These are phyloP conservation scores for Mucor ambiguus DNA, from an alignment of 371 early-diverging fungal species.

Conservation along the genomic window DNA sequence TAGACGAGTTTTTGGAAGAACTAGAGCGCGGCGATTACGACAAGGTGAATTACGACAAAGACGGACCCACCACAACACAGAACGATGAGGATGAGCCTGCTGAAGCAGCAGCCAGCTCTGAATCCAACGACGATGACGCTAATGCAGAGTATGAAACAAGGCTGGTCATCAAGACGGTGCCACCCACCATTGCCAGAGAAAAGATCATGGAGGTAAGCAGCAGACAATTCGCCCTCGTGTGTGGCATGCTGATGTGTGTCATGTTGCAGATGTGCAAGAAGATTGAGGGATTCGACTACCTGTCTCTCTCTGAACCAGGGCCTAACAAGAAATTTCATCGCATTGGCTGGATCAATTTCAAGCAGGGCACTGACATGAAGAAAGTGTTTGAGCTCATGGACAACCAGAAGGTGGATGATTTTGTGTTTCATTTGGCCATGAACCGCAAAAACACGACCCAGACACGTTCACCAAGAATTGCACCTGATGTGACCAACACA, in stretches of 20 bases:
- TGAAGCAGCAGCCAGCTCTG: neutral
- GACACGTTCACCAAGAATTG: constrained; percentile 53
- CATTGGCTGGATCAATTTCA: constrained; percentile 92
- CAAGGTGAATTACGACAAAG: constrained; percentile 63
- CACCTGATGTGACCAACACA: constrained; percentile 65
- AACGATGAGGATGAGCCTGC: constrained; percentile 6
- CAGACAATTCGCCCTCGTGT: neutral
- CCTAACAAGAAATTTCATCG: constrained; percentile 84
- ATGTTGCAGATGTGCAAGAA: constrained; percentile 62
- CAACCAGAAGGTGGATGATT: constrained; percentile 71
- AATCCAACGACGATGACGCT: constrained; percentile 31
- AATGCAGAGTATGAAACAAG: constrained; percentile 52
- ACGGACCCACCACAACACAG: constrained; percentile 6
- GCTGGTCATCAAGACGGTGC: constrained; percentile 84
- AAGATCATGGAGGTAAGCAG: constrained; percentile 71
- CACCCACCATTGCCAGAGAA: constrained; percentile 74
- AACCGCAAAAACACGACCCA: constrained; percentile 56
- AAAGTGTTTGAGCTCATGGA: constrained; percentile 69
- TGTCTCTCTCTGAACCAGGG: constrained; percentile 89
- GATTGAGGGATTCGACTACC: constrained; percentile 78
- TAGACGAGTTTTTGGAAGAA: constrained; percentile 62
- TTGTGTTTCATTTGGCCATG: constrained; percentile 72
- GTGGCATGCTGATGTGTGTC: neutral
- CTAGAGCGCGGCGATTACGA: constrained; percentile 78
- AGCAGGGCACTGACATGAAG: constrained; percentile 80